Conservation (phyloP, 2,329 filamentous ascomycete genomes). For the Byssoonygena ceratinophila region DNA sequence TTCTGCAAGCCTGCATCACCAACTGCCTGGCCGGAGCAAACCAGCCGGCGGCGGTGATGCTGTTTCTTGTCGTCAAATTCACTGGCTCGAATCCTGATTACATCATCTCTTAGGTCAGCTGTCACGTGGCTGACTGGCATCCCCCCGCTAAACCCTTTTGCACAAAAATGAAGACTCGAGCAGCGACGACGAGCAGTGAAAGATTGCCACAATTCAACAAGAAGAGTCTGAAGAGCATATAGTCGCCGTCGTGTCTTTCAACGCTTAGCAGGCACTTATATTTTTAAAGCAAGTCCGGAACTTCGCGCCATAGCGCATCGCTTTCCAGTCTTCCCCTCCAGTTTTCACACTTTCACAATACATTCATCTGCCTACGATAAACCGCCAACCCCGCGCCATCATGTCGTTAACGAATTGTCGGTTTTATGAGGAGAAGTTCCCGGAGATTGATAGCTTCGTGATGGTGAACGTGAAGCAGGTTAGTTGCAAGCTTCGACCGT, state of each 20-base stretch:
- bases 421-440: constrained; percentile 96
- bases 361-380: background rate
- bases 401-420: constrained; percentile 96
- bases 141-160: constrained; percentile 2
- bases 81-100: constrained; percentile 1
- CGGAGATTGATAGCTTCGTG: constrained; percentile 98
- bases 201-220: background rate
- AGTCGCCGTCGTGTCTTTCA: background rate
- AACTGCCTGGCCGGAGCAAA: background rate
- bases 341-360: background rate
- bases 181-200: background rate
- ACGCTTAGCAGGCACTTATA: background rate
- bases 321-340: background rate
- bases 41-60: background rate
- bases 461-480: constrained; percentile 99
- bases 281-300: background rate
- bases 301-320: background rate
- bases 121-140: background rate
- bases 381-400: constrained; percentile 42
- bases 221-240: background rate
- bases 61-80: constrained; percentile 10
- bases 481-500: constrained; percentile 15
- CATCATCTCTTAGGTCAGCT: background rate
- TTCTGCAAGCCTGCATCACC: background rate
- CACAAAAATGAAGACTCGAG: constrained; percentile 2